These are phyloP conservation scores for Colletotrichum gloeosporioides DNA, from an alignment of 2,329 filamentous ascomycete species.

Conservation along the genomic window DNA sequence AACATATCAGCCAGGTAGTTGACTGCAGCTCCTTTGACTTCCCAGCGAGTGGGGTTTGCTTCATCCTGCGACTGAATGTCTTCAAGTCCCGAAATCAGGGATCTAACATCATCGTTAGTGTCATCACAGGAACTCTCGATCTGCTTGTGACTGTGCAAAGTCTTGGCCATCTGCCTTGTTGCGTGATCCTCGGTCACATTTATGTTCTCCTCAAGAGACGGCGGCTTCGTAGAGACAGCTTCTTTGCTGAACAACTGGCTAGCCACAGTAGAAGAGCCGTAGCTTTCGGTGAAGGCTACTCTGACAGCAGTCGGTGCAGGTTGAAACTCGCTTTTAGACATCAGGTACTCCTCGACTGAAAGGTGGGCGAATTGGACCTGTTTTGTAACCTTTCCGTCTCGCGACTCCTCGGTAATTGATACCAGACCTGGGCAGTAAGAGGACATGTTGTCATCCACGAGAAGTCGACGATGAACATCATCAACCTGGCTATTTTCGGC, in stretches of 20 bases:
- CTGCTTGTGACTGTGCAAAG: not conserved
- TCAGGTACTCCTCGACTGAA: slow-evolving; percentile 28
- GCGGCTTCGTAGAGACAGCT: not conserved
- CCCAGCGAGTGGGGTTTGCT: not conserved
- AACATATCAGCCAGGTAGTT: not conserved
- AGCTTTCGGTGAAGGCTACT: not conserved
- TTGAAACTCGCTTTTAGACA: not conserved
- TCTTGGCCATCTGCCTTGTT: not conserved
- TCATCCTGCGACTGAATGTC: not conserved
- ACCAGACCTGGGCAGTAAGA: slow-evolving; percentile 27
- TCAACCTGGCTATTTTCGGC: slow-evolving; percentile 17
- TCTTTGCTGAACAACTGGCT: not conserved
- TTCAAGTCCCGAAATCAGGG: not conserved
- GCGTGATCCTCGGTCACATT: accelerated
- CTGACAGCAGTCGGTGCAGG: accelerated
- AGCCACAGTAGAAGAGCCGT: not conserved
- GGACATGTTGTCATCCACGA: not conserved
- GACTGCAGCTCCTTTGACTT: not conserved
- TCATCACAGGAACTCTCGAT: not conserved
- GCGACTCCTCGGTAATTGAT: not conserved
- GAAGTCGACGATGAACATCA: not conserved
- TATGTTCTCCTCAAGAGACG: not conserved
- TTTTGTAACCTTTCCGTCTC: not conserved
- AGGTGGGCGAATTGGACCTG: slow-evolving; percentile 27
- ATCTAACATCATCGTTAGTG: not conserved